Percentiles rank a stretch among this genome's conserved stretches.
These are phyloP conservation scores for Amanita fuliginea DNA, from an alignment of 768 basidiomycete genomes.

Conservation along the genomic window DNA sequence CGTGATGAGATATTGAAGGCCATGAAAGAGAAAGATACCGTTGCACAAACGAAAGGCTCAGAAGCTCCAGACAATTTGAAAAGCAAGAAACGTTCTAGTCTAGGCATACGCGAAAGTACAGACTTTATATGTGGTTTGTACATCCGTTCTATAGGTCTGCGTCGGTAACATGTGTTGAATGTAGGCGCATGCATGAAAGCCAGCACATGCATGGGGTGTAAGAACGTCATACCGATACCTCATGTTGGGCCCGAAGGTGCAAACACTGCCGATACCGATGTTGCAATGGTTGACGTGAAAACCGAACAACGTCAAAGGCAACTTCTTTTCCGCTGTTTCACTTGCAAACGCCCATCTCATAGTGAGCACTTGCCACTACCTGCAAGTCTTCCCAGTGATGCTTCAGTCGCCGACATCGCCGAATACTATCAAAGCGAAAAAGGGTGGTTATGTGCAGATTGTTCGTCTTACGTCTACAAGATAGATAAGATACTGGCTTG, in stretches of 20 bases:
- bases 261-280: constrained; percentile 2
- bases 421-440: constrained; percentile 43
- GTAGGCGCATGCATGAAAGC: constrained; percentile 57
- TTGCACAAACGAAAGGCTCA: constrained; percentile 19
- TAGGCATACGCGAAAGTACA: constrained; percentile 49
- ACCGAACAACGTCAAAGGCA: constrained; percentile 13
- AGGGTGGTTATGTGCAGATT: constrained; percentile 69
- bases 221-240: constrained; percentile 40
- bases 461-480: constrained; percentile 54
- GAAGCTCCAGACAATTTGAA: constrained; percentile 14
- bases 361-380: constrained; percentile 61
- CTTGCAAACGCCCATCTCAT: constrained; percentile 77
- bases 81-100: constrained; percentile 32
- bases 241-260: constrained; percentile 18
- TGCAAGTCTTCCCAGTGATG: constrained; percentile 20
- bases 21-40: constrained; percentile 40
- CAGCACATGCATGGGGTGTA: constrained; percentile 70
- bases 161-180: not conserved
- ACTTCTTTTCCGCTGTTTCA: constrained; percentile 71
- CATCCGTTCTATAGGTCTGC: not conserved
- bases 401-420: constrained; percentile 36
- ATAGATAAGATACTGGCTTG: constrained; percentile 88
- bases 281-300: constrained; percentile 23
- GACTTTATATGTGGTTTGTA: constrained; percentile 62
- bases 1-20: constrained; percentile 67